Evolutionary conservation across 306 rosid species (phyloP), one percentile per base, ranked within the genome.

Genomic region (Prunus armeniaca): DNA sequence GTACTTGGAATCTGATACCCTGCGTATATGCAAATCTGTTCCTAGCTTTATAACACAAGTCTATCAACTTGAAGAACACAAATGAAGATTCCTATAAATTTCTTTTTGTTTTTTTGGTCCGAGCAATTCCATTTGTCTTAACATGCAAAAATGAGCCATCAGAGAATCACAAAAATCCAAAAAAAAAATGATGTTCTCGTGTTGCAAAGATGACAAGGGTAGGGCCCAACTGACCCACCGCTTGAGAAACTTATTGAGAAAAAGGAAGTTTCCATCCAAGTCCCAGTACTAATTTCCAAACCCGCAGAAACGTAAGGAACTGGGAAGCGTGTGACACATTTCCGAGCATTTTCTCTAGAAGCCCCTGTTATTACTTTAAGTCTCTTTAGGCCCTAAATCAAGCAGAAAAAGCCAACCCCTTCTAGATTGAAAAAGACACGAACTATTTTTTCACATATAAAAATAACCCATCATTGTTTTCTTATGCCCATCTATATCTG

Each of bases 191-290:
- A 72, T 4, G 67, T 24, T 8, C 25, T 12, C 18, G 45, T 32
- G 30, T n/a, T 69, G 15, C 14, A 47, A 41, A 24, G 72, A 30
- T 38, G 28, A 57, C 32, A 12, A 17, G 18, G 14, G 41, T 27
- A 38, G 78, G 78, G 11, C 67, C 67, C 77, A 45, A 60, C 25
- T 73, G 68, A 73, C 43, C 64, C 25, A 27, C 57, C 78, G 32
- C 78, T 12, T 5, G 1, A 5, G 14, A 45, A 2, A 24, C 56
- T 9, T 9, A 24, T 5, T 69, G 6, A 30, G 20, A 72, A 12
- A 9, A 5, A 17, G 52, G 78, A 74, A 74, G 30, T 58, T 74
- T 74, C 78, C 11, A 18, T 19, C 30, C 20, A 27, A 61, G 30
- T 60, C 15, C 45, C 18, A 14, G 46, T 3, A 32, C 52, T 47